Evolutionary conservation across 1,139 yeast species (phyloP).

Genomic region (Magnusiomyces suaveolens): DNA sequence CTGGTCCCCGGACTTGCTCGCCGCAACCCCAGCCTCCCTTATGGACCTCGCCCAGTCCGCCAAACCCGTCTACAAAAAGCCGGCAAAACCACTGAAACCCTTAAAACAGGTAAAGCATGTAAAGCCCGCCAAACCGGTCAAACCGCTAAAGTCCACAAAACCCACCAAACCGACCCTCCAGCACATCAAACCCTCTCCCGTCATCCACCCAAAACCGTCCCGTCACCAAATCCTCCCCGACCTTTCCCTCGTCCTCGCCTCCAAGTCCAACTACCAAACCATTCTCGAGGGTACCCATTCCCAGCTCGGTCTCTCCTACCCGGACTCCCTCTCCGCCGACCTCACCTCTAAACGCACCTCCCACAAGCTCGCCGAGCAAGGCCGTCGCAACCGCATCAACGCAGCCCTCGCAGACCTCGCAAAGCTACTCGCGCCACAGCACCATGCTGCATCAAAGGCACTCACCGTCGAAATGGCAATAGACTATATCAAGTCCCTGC

Average conservation of each 20-base stretch:
- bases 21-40: too few relatives aligned
- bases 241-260: slow-evolving; percentile 30
- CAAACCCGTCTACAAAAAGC: too few relatives aligned
- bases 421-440: slow-evolving; percentile 49
- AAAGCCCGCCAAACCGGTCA: too few relatives aligned
- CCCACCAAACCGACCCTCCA: too few relatives aligned
- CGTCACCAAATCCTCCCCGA: too few relatives aligned
- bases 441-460: slow-evolving; percentile 65
- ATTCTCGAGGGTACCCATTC: slow-evolving; percentile 37
- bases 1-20: too few relatives aligned
- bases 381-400: slow-evolving; percentile 86
- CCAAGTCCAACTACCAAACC: slow-evolving; percentile 37
- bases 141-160: too few relatives aligned
- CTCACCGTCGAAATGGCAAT: slow-evolving; percentile 90
- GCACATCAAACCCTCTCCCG: too few relatives aligned
- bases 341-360: slow-evolving; percentile 45
- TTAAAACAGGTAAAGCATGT: too few relatives aligned
- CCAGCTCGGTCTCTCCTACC: slow-evolving; percentile 35
- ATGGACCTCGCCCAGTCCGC: too few relatives aligned
- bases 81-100: too few relatives aligned
- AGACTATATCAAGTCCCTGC: slow-evolving; percentile 49
- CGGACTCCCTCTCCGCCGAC: slow-evolving; percentile 34
- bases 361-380: slow-evolving; percentile 93
- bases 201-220: too few relatives aligned
- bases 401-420: slow-evolving; percentile 71